phyloP scores from a whole-genome alignment of 441 rosid genomes.

The Populus hybrid region DNA sequence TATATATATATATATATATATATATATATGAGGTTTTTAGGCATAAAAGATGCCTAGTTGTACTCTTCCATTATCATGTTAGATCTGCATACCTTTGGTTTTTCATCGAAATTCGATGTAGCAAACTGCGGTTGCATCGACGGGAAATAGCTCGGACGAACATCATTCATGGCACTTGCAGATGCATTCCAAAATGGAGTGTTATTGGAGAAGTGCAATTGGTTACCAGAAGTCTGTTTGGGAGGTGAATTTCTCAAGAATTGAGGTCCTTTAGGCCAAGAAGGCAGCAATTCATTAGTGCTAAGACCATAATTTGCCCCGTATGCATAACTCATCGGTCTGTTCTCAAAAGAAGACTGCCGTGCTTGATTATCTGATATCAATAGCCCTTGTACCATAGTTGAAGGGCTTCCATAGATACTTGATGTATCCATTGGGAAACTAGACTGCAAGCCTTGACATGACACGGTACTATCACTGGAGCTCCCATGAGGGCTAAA shows the following conservation, averaged over 20 bases:
- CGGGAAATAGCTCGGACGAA: constrained; percentile 57
- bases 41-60: neutral
- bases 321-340: constrained; percentile 33
- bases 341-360: constrained; percentile 31
- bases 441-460: constrained; percentile 47
- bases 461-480: constrained; percentile 57
- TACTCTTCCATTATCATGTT: neutral
- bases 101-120: constrained; percentile 54
- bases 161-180: constrained; percentile 45
- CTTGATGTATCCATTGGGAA: constrained; percentile 57
- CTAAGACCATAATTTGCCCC: constrained; percentile 39
- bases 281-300: constrained; percentile 37
- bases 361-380: constrained; percentile 29
- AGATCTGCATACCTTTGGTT: constrained; percentile 55
- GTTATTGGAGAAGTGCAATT: constrained; percentile 84
- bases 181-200: constrained; percentile 93
- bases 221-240: constrained; percentile 48
- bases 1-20: neutral
- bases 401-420: constrained; percentile 54
- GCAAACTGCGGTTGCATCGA: constrained; percentile 53
- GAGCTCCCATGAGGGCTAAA: constrained; percentile 67
- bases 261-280: constrained; percentile 61
- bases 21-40: neutral
- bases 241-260: constrained; percentile 72
- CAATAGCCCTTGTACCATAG: constrained; percentile 49